Conservation (phyloP, 176 grass and related monocot species). For the Ensete glaucum region DNA sequence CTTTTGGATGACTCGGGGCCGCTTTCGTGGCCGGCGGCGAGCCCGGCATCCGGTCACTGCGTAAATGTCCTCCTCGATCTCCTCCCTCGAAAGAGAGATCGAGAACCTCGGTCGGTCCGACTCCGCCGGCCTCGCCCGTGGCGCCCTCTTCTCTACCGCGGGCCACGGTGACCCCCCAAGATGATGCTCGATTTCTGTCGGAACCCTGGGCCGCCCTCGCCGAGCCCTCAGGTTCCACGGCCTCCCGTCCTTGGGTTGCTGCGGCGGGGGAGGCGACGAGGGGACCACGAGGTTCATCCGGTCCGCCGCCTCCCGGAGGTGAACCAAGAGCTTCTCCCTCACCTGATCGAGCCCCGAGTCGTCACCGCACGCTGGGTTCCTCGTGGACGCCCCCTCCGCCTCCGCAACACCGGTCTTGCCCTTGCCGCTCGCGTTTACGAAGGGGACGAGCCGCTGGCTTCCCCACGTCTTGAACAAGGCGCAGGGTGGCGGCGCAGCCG, state of each 20-base stretch:
- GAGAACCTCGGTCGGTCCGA: conserved; percentile 41
- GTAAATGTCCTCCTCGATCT: conserved; percentile 98
- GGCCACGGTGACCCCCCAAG: conserved; percentile 20
- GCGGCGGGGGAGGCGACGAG: not conserved
- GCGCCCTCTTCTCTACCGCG: conserved; percentile 22
- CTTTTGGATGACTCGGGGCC: conserved; percentile 59
- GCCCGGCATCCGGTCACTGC: conserved; percentile 62
- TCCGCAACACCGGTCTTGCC: not conserved
- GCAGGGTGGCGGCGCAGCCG: conserved; percentile 15
- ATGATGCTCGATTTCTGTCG: not conserved
- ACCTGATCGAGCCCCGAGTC: conserved; percentile 32
- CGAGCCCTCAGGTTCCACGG: conserved; percentile 55
- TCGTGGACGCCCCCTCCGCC: not conserved
- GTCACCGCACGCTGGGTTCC: not conserved
- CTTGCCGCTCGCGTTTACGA: conserved; percentile 5
- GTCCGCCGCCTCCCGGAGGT: conserved; percentile 29
- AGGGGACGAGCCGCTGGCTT: conserved; percentile 42
- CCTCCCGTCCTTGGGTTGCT: no score
- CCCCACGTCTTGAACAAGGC: conserved; percentile 56
- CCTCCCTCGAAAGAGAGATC: conserved; percentile 49
- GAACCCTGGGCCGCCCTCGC: conserved; percentile 6
- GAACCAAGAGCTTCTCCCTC: conserved; percentile 26
- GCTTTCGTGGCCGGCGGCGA: conserved; percentile 58
- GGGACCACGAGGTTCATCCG: conserved; percentile 18
- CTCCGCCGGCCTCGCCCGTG: conserved; percentile 24